Conservation (phyloP, 495 filamentous ascomycete genomes). For the Achaetomiella virescens region DNA sequence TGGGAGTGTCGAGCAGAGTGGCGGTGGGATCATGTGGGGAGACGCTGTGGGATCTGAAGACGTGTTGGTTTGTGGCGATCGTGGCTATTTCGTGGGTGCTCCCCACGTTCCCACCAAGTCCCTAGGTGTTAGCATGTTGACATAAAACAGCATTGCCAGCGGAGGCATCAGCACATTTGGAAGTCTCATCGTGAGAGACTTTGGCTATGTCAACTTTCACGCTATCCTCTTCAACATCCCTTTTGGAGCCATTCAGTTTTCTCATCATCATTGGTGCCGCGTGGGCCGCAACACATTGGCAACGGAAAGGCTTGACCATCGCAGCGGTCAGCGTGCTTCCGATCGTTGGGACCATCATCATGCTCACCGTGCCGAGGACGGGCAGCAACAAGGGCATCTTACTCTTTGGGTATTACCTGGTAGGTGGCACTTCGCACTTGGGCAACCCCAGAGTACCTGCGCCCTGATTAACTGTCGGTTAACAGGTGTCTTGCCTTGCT, state of each 20-base stretch:
- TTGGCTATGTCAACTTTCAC: conserved; percentile 53
- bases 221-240: conserved; percentile 63
- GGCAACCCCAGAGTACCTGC: too few species aligned
- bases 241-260: conserved; percentile 49
- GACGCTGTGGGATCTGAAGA: conserved; percentile 56
- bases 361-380: conserved; percentile 49
- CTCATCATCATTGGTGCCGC: conserved; percentile 39
- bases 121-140: not conserved
- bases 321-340: conserved; percentile 51
- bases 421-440: conserved; percentile 15
- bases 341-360: conserved; percentile 44
- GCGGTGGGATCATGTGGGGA: conserved; percentile 50
- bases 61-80: conserved; percentile 59
- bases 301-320: conserved; percentile 53
- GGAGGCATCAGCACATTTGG: conserved; percentile 60
- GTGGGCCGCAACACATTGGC: conserved; percentile 41
- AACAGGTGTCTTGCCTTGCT: conserved; percentile 31
- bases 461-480: not conserved
- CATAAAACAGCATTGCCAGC: conserved; percentile 21
- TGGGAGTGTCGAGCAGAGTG: conserved; percentile 41
- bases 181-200: conserved; percentile 56
- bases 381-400: conserved; percentile 32
- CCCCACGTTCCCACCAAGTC: not conserved
- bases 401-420: conserved; percentile 38
- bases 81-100: conserved; percentile 36